Percentiles rank a stretch among this genome's conserved stretches.
Evolutionary conservation across 257 asterid species (phyloP).

Genomic region (Solanum megistacrolobum): DNA sequence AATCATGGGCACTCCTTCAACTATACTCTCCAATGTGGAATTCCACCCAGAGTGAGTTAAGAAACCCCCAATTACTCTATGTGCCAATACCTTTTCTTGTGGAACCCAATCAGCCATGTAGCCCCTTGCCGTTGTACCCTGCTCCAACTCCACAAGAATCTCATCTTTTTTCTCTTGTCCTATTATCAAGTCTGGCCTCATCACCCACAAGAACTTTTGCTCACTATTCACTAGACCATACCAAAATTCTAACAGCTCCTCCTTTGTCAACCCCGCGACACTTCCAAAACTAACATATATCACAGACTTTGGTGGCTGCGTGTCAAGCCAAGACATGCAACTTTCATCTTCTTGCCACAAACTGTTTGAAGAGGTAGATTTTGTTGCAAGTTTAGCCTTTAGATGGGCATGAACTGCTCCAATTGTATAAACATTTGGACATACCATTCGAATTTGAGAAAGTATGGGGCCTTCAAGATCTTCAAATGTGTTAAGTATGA

Average conservation of each 20-base stretch:
- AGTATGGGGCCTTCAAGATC: constrained; percentile 53
- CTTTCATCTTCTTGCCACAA: constrained; percentile 41
- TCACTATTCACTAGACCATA: neutral
- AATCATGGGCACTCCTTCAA: neutral
- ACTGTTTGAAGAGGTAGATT: constrained; percentile 23
- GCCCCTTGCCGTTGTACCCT: neutral
- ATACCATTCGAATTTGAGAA: constrained; percentile 20
- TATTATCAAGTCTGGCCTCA: neutral
- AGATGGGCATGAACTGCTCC: constrained; percentile 65
- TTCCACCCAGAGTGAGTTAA: constrained; percentile 2
- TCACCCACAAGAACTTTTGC: constrained; percentile 3
- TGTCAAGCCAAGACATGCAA: constrained; percentile 14
- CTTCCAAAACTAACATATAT: constrained; percentile 10
- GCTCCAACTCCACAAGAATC: neutral
- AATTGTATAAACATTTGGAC: constrained; percentile 55
- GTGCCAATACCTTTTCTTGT: constrained; percentile 6
- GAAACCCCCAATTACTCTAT: neutral
- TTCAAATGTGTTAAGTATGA: constrained; percentile 64
- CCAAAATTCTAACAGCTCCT: neutral
- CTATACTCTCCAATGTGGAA: neutral
- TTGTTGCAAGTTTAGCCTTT: constrained; percentile 27
- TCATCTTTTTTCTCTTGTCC: neutral
- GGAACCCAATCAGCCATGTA: neutral
- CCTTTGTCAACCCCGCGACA: neutral
- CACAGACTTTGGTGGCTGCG: neutral